Evolutionary conservation across 768 basidiomycete species (phyloP), one percentile per base, ranked within the genome.

Genomic region (Phaffia australis): DNA sequence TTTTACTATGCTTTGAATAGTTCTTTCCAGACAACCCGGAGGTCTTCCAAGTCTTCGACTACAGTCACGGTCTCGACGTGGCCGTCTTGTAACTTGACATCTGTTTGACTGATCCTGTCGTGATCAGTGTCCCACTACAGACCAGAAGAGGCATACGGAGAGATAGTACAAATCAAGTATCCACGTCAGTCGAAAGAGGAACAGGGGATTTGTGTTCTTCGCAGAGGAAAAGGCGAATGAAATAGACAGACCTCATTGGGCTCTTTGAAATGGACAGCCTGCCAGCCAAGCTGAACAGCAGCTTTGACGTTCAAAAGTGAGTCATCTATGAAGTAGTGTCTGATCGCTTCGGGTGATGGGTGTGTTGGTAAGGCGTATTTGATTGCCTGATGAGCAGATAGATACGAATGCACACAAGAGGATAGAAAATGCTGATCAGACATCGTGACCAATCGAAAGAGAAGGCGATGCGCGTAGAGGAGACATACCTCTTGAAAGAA

Each of bases 11-110:
- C 35, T 42, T 42, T 42, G 35, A 91, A 90, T 29, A 91, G 78
- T 68, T 89, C 85, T 3, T 83, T 78, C 89, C 89, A 92, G 21
- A 88, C 78, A 15, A 71, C 75, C 68, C 89, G 78, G 70, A 92
- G 77, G 70, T 87, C 82, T 69, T 87, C 83, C 69, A 92, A 73
- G 67, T 81, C 77, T 11, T 74, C 76, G 63, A 91, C 79, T 27
- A 81, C 79, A 25, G 77, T 71, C 32, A 65, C 65, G 1, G 15
- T 27, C 23, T 51, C 56, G 9, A 52, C 63, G 3, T 49, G 21
- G 42, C 35, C 60, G 35, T 48, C 30, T 47, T 25, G 64, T 23
- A 46, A 27, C 19, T 50, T 7, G 16, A 70, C 74, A 62, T 75
- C 77, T 29, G 75, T 75, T 18, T 75, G 73, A n/a, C 72, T 66